Base-by-base conservation (phyloP, 306 rosid genomes). In the Cicer arietinum region DNA sequence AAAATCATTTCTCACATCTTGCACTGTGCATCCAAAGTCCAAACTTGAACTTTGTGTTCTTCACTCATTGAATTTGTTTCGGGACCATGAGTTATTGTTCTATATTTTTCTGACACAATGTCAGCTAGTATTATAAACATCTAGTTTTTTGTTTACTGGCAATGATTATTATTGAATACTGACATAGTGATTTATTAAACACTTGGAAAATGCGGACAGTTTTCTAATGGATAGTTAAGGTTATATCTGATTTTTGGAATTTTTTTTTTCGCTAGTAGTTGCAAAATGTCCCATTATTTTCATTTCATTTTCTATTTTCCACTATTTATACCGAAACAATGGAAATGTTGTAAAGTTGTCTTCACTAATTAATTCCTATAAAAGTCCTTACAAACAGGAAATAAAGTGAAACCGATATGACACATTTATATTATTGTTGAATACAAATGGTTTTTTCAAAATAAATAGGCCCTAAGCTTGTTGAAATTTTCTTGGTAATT, bases 181-280 rank as follows among this genome's bases (percentile, higher is more conserved):
- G 71, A 12, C 56, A n/a, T 52, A 20, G 41, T 18, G 39, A 60
- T 37, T 73, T 67, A 10, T 46, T 18, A 5, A 71, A 46, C 56
- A 44, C 37, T 10, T 20, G 16, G 54, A 30, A 30, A 73, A 7
- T 56, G 37, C 7, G 8, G 25, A 47, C 8, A 22, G 37, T 65
- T 64, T 56, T 73, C 47, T 22, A 14, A 40, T 25, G 5, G 50
- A 48, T 67, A 20, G 13, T 11, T 41, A 14, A 48, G 51, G 69
- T 8, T 16, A 5, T 62, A n/a, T 40, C 3, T n/a, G 46, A 8
- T 63, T 14, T 40, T 13, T 1, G 35, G n/a, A 14, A 41, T 4
- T 14, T 6, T 13, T 48, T 6, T 11, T 48, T 17, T 20, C 6
- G 14, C 56, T 0, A 50, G 14, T 50, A 50, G 8, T 50, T 50